These are phyloP conservation scores for Amesomyces nigricolor DNA, from an alignment of 2,329 filamentous ascomycete genomes.

Conservation along the genomic window DNA sequence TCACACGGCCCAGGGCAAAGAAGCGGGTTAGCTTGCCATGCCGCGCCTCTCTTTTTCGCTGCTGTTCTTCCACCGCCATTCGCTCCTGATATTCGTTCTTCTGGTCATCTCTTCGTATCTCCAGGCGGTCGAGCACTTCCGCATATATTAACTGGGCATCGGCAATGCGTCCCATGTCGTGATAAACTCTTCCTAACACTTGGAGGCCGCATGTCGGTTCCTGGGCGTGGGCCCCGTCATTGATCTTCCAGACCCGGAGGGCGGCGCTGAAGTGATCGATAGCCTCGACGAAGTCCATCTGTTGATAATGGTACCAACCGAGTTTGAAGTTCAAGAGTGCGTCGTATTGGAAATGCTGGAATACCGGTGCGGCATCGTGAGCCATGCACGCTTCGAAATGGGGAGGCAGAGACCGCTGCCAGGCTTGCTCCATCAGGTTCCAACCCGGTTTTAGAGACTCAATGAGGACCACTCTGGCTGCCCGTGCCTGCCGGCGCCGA, in stretches of 20 bases:
- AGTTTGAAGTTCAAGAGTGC: constrained; percentile 3
- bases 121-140: neutral
- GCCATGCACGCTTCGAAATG: constrained; percentile 3
- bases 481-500: neutral
- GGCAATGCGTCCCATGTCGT: neutral
- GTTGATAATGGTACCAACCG: neutral
- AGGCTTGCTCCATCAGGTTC: neutral
- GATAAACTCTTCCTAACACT: neutral
- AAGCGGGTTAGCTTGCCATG: too few species aligned
- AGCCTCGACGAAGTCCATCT: neutral
- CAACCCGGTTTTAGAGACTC: neutral
- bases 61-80: too few species aligned
- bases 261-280: neutral
- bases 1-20: too few species aligned
- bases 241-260: neutral
- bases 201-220: neutral
- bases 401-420: neutral
- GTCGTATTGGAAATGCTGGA: neutral
- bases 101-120: neutral
- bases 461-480: neutral
- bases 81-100: neutral
- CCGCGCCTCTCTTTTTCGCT: too few species aligned
- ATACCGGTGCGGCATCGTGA: neutral
- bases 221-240: neutral
- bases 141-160: neutral